Base-by-base conservation (phyloP, 176 grass and related monocot species). In the Thalia dealbata region DNA sequence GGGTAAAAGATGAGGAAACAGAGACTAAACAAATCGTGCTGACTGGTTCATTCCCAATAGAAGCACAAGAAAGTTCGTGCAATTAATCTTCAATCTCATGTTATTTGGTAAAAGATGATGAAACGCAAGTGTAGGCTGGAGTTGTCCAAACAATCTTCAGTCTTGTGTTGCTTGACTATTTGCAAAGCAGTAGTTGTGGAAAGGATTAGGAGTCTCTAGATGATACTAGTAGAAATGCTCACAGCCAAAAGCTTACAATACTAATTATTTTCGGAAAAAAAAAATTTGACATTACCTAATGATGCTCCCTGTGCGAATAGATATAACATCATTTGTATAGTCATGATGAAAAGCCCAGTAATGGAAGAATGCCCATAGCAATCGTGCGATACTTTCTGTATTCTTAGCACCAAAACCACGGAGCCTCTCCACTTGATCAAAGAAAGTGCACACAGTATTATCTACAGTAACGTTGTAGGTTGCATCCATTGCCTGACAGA, bases 261-360 rank as follows among this genome's bases (percentile, higher is more conserved):
- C 11, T 32, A 21, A 12, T n/a, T 68, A 16, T 44, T 1, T n/a
- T 43, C 7, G 0, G n/a, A n/a, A n/a, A 67, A 67, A 63, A 1
- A 14, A 13, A 22, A 43, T 10, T 44, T 22, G 35, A 14, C 22
- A 50, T 80, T 66, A 92, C 95, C 95, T 92, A 46, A 97, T 91
- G 72, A 88, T 88, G 62, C 79, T 84, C 74, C 95, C 95, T 3
- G 79, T 97, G 78, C 90, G 95, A 78, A 97, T 82, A 44, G 95
- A 97, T 90, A 97, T 75, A 77, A 97, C 95, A 82, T 92, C 95
- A 65, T 81, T 83, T 52, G 87, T 84, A 71, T 92, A 97, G 73
- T 97, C 90, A 78, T 97, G 95, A 48, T 86, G 76, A 65, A 92
- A 97, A 1, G 95, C 87, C 93, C 95, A 97, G 75, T 97, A 97